phyloP scores from a whole-genome alignment of 805 yeast species.

The Scheffersomyces stipitis region DNA sequence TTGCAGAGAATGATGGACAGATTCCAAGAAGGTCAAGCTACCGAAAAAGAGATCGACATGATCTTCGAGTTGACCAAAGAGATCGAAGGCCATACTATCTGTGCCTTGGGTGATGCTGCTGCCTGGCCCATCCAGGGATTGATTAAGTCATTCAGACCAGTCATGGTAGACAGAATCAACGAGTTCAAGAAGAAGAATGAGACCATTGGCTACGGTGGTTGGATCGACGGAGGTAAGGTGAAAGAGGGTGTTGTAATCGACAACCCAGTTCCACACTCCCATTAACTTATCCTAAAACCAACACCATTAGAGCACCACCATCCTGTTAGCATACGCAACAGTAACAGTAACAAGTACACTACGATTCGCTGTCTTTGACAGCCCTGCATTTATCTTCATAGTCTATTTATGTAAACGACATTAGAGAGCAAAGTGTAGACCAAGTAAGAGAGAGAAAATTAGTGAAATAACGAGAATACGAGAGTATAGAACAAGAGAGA shows the following conservation, averaged over 20 bases:
- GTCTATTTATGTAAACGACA: no score
- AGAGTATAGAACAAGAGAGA: no score
- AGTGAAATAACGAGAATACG: no score
- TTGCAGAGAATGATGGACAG: slow-evolving; percentile 81
- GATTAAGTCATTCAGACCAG: slow-evolving; percentile 80
- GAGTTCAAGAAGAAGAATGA: slow-evolving; percentile 54
- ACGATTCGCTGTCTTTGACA: no score
- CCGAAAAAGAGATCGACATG: slow-evolving; percentile 79
- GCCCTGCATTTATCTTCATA: no score
- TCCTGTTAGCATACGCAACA: no score
- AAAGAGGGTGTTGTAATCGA: slow-evolving; percentile 65
- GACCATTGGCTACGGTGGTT: slow-evolving; percentile 67
- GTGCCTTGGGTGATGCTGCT: slow-evolving; percentile 91
- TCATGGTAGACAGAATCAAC: slow-evolving; percentile 72
- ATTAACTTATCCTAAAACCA: no score
- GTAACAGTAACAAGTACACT: no score
- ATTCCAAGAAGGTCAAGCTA: slow-evolving; percentile 75
- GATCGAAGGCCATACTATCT: slow-evolving; percentile 88
- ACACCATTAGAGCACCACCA: no score
- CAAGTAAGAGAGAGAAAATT: no score
- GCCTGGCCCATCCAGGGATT: slow-evolving; percentile 94
- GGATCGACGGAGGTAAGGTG: slow-evolving; percentile 63
- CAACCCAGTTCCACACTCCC: slow-evolving; percentile 51
- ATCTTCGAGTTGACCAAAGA: slow-evolving; percentile 81
- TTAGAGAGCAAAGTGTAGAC: no score